Base-by-base conservation (phyloP, 2,329 filamentous ascomycete species). In the Tolypocladium capitatum region DNA sequence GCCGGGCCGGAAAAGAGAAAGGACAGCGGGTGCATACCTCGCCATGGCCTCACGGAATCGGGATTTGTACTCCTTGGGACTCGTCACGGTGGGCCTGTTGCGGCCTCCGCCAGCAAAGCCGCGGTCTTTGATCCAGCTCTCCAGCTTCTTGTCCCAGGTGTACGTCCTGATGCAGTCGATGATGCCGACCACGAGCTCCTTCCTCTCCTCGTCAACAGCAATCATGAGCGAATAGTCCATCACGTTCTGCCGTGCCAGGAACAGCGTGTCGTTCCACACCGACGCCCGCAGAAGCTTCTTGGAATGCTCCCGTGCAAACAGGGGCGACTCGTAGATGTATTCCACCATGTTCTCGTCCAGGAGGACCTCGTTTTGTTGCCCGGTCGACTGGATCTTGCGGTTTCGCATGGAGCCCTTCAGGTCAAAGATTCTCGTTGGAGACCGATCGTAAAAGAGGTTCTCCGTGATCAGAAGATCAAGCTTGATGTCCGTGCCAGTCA, bases 151-250 rank as follows among this genome's bases (percentile, higher is more conserved):
- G 71, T 98, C 92, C 89, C 92, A 98, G 0, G 92, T 98, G 63
- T 97, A 98, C 0, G 92, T 98, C 48, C 92, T 81, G 55, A 98
- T 97, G 63, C 92, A 97, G 64, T 98, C 91, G 54, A 98, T 97
- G 59, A 98, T 97, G 5, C 92, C 92, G 2, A 98, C 90, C 14
- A 97, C 88, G 14, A 98, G 78, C 67, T 98, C 91, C 58, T 91
- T 90, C 53, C 81, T 79, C 34, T 76, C 75, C 63, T 96, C 92
- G 59, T 98, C 91, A 41, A 98, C 94, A 1, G 91, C 94, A 47
- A 96, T 90, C 92, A 98, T 98, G 41, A 98, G 76, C 24, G 85
- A 92, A 68, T 98, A 98, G 67, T 98, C 92, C 92, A 98, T 98
- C 47, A 98, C 92, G 58, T 97, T 92, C 61, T 97, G 91, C 35